Conservation (phyloP, 2,329 filamentous ascomycete species). For the Pseudogymnoascus sp. region DNA sequence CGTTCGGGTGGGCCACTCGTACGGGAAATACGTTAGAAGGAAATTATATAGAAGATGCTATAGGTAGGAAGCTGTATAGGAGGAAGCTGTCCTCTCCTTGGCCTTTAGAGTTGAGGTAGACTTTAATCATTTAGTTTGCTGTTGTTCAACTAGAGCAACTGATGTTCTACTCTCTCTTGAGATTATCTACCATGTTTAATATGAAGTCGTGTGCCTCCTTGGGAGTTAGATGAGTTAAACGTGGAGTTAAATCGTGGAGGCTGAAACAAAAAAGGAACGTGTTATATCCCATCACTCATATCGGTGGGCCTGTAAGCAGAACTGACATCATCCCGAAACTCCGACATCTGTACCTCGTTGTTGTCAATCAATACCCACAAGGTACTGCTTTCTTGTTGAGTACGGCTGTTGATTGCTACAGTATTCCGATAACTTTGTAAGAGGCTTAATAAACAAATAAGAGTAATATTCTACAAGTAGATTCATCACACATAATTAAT, state of each 20-base stretch:
- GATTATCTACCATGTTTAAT: too few species aligned
- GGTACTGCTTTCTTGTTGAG: background rate
- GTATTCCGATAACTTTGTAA: background rate
- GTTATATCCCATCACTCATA: too few species aligned
- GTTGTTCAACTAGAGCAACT: background rate
- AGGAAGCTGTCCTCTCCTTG: background rate
- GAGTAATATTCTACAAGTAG: background rate
- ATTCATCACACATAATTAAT: background rate
- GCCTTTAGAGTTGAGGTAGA: background rate
- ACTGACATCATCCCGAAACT: constrained; percentile 3
- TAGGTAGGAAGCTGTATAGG: too few species aligned
- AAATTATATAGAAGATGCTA: too few species aligned
- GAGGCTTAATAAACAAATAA: background rate
- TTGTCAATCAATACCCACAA: constrained; percentile 4
- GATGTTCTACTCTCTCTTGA: background rate
- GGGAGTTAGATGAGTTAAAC: too few species aligned
- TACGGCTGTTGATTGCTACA: background rate
- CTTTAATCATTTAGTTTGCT: background rate
- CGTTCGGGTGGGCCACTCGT: too few species aligned
- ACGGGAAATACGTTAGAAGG: too few species aligned
- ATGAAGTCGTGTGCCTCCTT: too few species aligned
- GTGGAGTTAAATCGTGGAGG: too few species aligned
- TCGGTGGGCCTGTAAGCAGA: background rate
- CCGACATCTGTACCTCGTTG: background rate
- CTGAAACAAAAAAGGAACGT: too few species aligned